These are phyloP conservation scores for Cladosporium cucumerinum DNA, from an alignment of 2,329 filamentous ascomycete species.

Conservation along the genomic window DNA sequence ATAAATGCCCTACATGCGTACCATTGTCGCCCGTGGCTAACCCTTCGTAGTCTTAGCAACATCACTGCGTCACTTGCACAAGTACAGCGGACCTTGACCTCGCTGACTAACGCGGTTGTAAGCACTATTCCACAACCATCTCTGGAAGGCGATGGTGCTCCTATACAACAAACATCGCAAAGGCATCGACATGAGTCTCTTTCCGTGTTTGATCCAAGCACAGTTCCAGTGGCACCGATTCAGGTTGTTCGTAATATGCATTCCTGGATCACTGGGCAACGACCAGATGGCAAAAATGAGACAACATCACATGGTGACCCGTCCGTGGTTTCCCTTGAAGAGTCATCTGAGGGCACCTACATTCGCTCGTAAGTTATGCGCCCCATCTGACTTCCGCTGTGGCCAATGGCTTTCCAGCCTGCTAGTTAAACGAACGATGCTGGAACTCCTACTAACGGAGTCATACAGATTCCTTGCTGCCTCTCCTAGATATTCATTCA, in stretches of 20 bases:
- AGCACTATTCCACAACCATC: background rate
- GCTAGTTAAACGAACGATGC: background rate
- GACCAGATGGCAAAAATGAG: background rate
- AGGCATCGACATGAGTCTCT: background rate
- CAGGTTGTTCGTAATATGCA: constrained; percentile 1
- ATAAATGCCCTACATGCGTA: background rate
- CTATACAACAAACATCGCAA: background rate
- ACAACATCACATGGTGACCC: background rate
- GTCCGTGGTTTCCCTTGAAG: background rate
- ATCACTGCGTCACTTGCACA: background rate
- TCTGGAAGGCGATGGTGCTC: background rate
- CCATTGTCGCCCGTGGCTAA: background rate
- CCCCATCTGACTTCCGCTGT: background rate
- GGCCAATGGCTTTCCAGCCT: background rate
- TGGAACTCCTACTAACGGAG: background rate
- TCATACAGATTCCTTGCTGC: background rate
- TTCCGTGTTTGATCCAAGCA: background rate
- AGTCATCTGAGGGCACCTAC: background rate
- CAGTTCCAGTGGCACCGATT: background rate
- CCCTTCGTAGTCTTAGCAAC: background rate
- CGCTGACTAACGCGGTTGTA: background rate
- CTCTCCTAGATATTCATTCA: background rate
- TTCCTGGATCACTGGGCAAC: constrained; percentile 1
- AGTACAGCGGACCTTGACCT: background rate
- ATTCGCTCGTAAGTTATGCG: background rate